phyloP scores from a whole-genome alignment of 192 early-diverging fungal genomes.

The Geranomyces variabilis region DNA sequence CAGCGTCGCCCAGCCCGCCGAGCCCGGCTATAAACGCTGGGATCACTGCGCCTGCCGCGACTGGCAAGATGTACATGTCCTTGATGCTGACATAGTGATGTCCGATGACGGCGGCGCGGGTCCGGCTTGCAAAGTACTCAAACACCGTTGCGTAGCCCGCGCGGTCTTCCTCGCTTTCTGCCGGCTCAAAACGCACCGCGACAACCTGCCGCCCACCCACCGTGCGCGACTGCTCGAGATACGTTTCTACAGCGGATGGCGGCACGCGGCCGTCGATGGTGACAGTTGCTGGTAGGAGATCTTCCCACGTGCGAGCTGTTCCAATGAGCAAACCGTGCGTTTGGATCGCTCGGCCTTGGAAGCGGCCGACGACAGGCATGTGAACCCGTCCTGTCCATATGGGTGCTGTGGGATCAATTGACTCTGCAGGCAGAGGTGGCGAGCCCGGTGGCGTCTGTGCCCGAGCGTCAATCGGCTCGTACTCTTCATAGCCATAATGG shows the following conservation, averaged over 20 bases:
- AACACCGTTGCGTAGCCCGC: conserved; percentile 56
- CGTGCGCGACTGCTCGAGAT: conserved; percentile 58
- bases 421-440: conserved; percentile 4
- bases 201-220: conserved; percentile 63
- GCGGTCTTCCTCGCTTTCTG: neutral
- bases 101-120: conserved; percentile 72
- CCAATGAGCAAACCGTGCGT: conserved; percentile 58
- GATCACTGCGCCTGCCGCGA: conserved; percentile 53
- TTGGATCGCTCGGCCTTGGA: conserved; percentile 60
- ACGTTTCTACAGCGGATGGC: conserved; percentile 50
- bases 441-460: conserved; percentile 2
- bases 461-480: neutral
- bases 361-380: conserved; percentile 69
- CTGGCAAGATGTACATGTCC: conserved; percentile 77
- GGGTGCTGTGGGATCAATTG: conserved; percentile 11
- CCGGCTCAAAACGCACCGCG: conserved; percentile 58
- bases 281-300: conserved; percentile 60
- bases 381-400: conserved; percentile 68
- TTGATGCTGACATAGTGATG: conserved; percentile 66
- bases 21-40: conserved; percentile 61
- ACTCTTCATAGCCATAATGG: conserved; percentile 28
- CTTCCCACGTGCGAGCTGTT: conserved; percentile 52
- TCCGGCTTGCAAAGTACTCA: conserved; percentile 62
- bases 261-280: conserved; percentile 71
- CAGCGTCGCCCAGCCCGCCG: conserved; percentile 33